Base-by-base conservation (phyloP, 2,329 filamentous ascomycete genomes). In the Cryphonectria parasitica region DNA sequence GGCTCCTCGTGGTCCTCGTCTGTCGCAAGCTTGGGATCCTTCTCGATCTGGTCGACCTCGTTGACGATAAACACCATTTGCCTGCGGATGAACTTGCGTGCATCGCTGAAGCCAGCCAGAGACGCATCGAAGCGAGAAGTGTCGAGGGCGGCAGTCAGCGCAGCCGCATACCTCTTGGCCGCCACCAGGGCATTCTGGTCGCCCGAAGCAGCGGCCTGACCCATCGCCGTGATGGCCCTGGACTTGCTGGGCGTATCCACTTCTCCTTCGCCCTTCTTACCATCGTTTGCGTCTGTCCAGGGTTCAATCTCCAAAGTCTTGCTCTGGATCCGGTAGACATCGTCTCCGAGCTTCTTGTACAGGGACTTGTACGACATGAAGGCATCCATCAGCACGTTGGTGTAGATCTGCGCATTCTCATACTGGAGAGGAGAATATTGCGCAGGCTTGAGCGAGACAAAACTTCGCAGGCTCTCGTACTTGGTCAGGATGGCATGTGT, bases 351-450 rank as follows among this genome's bases (percentile, higher is more conserved):
- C 8, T 36, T 36, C 60, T 62, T 62, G 36, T 62, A 62, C 3
- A 36, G 28, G 1, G 60, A 62, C 60, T 62, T 62, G 36, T 62
- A 62, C 31, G 60, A 41, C 60, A 62, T 62, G 60, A 62, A 62
- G 6, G 60, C 60, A n/a, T 62, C 60, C 60, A 62, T 62, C 6
- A 62, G 60, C 15, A 62, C 60, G 34, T 39, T 62, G 8, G 60
- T 62, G 34, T 62, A 62, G 60, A 62, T 62, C 60, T 62, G 60
- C 15, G 60, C 60, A 22, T 62, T 62, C 60, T 62, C 60, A 22
- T 62, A 62, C 60, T 62, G 60, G 2, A 62, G 34, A 15, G 60
- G 60, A 7, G 60, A 62, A 11, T 36, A 62, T 22, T 36, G 10
- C 4, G 60, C 31, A 19, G 60, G 60, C 34, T n/a, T 34, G 28